Evolutionary conservation across 495 filamentous ascomycete genomes (phyloP).

Genomic region (Pyrenula massariospora): DNA sequence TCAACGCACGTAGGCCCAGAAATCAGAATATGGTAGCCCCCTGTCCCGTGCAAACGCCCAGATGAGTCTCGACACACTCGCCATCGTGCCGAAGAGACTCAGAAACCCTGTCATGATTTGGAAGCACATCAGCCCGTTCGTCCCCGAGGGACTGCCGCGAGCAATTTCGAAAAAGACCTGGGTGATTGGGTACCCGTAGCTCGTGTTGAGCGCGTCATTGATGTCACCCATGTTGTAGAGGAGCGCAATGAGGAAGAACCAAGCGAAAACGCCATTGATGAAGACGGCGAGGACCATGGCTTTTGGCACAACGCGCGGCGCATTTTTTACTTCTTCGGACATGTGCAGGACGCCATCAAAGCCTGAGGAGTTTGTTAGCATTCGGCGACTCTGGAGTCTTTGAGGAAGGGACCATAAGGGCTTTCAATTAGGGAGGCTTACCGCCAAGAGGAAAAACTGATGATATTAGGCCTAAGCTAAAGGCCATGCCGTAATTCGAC

Average conservation of each 20-base stretch:
- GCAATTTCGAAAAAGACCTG: slow-evolving; percentile 34
- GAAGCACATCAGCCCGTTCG: slow-evolving; percentile 30
- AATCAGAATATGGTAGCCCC: slow-evolving; percentile 42
- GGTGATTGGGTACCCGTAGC: slow-evolving; percentile 42
- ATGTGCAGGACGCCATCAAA: slow-evolving; percentile 26
- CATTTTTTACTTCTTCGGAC: slow-evolving; percentile 33
- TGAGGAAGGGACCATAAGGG: background rate
- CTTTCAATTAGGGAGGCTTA: slow-evolving; percentile 3
- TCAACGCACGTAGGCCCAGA: slow-evolving; percentile 26
- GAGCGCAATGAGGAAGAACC: slow-evolving; percentile 25
- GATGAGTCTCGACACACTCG: slow-evolving; percentile 38
- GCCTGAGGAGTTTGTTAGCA: slow-evolving; percentile 8
- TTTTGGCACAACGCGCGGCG: slow-evolving; percentile 23
- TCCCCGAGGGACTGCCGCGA: slow-evolving; percentile 29
- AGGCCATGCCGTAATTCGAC: slow-evolving; percentile 26
- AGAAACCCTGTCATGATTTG: slow-evolving; percentile 33
- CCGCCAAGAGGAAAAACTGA: slow-evolving; percentile 19
- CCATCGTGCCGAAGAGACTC: slow-evolving; percentile 34
- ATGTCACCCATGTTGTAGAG: slow-evolving; percentile 32
- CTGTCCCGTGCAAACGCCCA: slow-evolving; percentile 53
- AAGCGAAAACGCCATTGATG: slow-evolving; percentile 29
- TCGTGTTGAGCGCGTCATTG: slow-evolving; percentile 15
- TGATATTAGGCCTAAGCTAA: slow-evolving; percentile 24
- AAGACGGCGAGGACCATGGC: slow-evolving; percentile 27
- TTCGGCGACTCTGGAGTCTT: too few species aligned